Conservation (phyloP, 164 flowering plant species). For the Aristolochia fimbriata region DNA sequence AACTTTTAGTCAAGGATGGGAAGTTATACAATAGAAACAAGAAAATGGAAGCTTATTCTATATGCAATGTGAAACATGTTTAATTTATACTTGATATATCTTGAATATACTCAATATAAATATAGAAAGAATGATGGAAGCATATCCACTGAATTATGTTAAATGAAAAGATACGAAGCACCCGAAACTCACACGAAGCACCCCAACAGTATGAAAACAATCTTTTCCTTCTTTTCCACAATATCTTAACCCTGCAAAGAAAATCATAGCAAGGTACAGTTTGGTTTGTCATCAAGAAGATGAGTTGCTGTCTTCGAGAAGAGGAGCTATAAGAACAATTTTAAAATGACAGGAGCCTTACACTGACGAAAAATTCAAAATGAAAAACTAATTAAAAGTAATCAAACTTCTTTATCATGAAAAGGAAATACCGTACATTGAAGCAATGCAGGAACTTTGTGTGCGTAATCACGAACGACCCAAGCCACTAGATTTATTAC, state of each 20-base stretch:
- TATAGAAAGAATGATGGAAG: too few species aligned
- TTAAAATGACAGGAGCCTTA: too few species aligned
- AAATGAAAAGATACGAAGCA: conserved; percentile 64
- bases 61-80: not conserved
- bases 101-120: too few species aligned
- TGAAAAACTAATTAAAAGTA: too few species aligned
- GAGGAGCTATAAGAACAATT: too few species aligned
- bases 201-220: conserved; percentile 68
- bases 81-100: too few species aligned
- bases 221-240: conserved; percentile 53
- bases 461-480: conserved; percentile 76
- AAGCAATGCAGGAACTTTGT: conserved; percentile 28
- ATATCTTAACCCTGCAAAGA: conserved; percentile 46
- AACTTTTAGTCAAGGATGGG: conserved; percentile 36
- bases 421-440: conserved; percentile 28
- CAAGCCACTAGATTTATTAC: conserved; percentile 60
- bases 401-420: too few species aligned
- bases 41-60: not conserved
- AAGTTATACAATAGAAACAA: not conserved
- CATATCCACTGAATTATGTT: not conserved
- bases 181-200: conserved; percentile 89
- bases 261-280: not conserved
- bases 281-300: not conserved
- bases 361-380: too few species aligned
- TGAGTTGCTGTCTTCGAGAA: too few species aligned